Base-by-base conservation (phyloP, 2,329 filamentous ascomycete species). In the Colletotrichum sp. region DNA sequence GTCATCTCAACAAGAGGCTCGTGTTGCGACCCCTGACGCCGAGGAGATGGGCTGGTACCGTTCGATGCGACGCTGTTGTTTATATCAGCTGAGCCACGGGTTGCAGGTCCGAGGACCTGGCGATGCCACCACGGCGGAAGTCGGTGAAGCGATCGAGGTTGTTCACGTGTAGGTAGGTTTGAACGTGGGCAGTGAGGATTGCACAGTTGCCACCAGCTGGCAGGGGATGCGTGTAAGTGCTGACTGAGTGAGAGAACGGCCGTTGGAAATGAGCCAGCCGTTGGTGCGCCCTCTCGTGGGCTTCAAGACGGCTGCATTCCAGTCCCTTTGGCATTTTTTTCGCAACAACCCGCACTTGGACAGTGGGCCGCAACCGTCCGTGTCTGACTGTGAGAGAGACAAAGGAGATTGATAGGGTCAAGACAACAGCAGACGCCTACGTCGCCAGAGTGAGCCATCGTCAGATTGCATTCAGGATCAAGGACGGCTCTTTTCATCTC, bases 1-100 rank as follows among this genome's bases (percentile, higher is more conserved):
- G 55, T 75, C 73, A 64, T 75, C 57, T 75, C 70, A 64, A 61
- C 52, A 38, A 52, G 72, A 75, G 68, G 72, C 64, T 75, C 73
- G 69, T 75, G 64, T 68, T 57, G 13, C 34, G 60, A 38, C 63
- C 73, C 73, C 63, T 75, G 73, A 38, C 36, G 57, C 61, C 63
- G 64, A 55, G 43, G 13, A 69, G 24, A 48, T 43, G 18, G 18
- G 32, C 38, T 36, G 66, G 57, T 43, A 7, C 60, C 43, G n/a
- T 70, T 71, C 32, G 21, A 75, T 67, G 57, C 30, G 43, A 75
- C 70, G 57, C 43, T 57, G 64, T 75, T 65, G 34, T 61, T 32
- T 34, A 60, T 58, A 60, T 58, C 73, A 75, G 70, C 63, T 68
- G 73, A 68, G 73, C 69, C 38, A 52, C 36, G 71, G 70, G 10